Conservation (phyloP, 2,329 filamentous ascomycete genomes). For the Trichophyton benhamiae region DNA sequence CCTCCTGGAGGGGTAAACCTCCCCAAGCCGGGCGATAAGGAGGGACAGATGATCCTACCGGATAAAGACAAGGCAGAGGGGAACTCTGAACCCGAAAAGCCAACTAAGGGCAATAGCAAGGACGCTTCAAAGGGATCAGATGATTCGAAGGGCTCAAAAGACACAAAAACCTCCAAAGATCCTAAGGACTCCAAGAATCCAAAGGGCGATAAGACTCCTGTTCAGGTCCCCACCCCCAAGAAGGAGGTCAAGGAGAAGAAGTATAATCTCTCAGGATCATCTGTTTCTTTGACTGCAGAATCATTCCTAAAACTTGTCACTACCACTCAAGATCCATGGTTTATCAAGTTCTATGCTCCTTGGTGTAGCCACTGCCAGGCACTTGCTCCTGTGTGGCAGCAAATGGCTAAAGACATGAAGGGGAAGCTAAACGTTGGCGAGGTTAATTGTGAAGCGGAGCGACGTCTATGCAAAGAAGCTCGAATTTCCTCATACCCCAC, state of each 20-base stretch:
- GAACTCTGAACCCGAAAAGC: neutral
- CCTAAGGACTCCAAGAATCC: slow-evolving; percentile 28
- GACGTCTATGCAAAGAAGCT: slow-evolving; percentile 83
- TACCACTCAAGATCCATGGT: slow-evolving; percentile 83
- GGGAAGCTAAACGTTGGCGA: slow-evolving; percentile 83
- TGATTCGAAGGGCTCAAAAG: neutral
- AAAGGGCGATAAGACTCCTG: slow-evolving; percentile 32
- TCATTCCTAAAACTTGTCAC: slow-evolving; percentile 78
- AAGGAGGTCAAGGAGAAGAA: slow-evolving; percentile 15
- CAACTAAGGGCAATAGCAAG: neutral
- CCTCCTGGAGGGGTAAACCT: slow-evolving; percentile 54
- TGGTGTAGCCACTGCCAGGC: slow-evolving; percentile 96
- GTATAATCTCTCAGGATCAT: slow-evolving; percentile 65
- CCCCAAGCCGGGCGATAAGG: slow-evolving; percentile 55
- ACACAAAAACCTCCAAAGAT: neutral
- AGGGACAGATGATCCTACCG: slow-evolving; percentile 33
- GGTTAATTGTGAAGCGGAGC: slow-evolving; percentile 84
- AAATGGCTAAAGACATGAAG: slow-evolving; percentile 83
- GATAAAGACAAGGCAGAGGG: slow-evolving; percentile 25
- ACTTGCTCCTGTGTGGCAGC: slow-evolving; percentile 78
- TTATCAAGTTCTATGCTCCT: slow-evolving; percentile 96
- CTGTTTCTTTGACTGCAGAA: slow-evolving; percentile 65
- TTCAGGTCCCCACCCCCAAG: slow-evolving; percentile 21
- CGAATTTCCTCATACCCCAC: slow-evolving; percentile 71
- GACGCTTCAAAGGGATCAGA: neutral